Base-by-base conservation (phyloP, 2,329 filamentous ascomycete species). In the Monilinia fructigena region DNA sequence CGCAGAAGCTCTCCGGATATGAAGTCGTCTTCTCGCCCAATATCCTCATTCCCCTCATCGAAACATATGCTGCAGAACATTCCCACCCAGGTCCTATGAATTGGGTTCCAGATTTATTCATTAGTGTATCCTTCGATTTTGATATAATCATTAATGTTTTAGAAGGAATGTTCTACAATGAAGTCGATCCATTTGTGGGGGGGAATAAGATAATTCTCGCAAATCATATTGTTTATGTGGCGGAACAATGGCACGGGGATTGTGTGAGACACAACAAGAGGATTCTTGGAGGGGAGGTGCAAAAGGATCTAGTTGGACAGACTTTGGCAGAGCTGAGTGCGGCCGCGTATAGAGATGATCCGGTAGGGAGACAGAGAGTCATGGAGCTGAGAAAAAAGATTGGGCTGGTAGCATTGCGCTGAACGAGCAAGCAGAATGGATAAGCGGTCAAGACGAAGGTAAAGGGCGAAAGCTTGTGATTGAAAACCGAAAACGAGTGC, bases 11-110 rank as follows among this genome's bases (percentile, higher is more conserved):
- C 20, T 85, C 84, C 12, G 82, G 86, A 28, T 87, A 88, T 75
- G 87, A 87, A 74, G 84, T 86, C 69, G 85, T 89, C 66, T 90
- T 90, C 78, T 86, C 86, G 0, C 83, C 89, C 10, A 79, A 82
- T 65, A 80, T 82, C 1, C 80, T 90, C 0, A 80, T 90, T 14
- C 85, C 85, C 0, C 81, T 88, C 68, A 77, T 90, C 10, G 89
- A 88, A 76, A 81, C 81, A 28, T 90, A 89, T 72, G 83, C 86
- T 0, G 77, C 86, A 47, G 83, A 85, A 68, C 81, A 83, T 63
- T 85, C 87, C 72, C 85, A 88, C 70, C 80, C 80, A 1, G 83
- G 82, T 10, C 75, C 75, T 14, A 70, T 66, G 1, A 75, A 72
- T 10, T 80, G 78, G 78, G 70, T 76, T 5, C 80, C 89, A 23